Evolutionary conservation across 75 land plant genomes (phyloP), one percentile per base, ranked within the genome.

Genomic region (Larix kaempferi): DNA sequence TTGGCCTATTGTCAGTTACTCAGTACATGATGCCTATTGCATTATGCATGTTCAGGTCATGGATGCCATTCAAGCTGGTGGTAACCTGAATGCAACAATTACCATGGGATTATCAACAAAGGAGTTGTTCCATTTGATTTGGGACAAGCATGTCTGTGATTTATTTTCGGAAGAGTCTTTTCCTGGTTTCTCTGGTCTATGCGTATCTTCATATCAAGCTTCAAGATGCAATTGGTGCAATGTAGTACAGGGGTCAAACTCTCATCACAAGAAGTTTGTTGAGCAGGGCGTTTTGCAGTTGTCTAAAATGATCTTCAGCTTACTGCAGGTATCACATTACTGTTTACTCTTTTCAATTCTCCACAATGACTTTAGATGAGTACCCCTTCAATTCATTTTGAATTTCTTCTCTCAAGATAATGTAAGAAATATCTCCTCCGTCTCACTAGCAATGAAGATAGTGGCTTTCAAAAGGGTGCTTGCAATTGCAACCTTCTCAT

Each of bases 61-160:
- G 57, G 58, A 78, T 44, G 56, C 33, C 3, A 54, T 78, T 55
- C 44, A 78, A 76, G 12, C 22, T 35, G 55, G n/a, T 49, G 26
- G 79, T 49, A 26, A 74, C 67, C 77, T 58, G 6, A 57, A n/a
- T 44, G 74, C 59, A 39, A 74, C 39, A 16, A 74, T 71, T 61
- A 81, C 76, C 35, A 84, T 84, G 79, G 76, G 85, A 77, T 6
- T 82, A 16, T 82, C 85, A 44, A 84, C 65, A 21, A 84, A 82
- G 58, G 84, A 84, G 71, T 57, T 84, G 39, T 84, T 84, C 52
- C 74, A 76, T 19, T 56, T 60, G 8, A 69, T 84, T 21, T 84
- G 85, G 85, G 65, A 82, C 74, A 82, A 82, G 78, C 84, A 77
- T 23, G 79, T 84, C 14, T 84, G 85, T 60, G 85, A 84, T 26